Evolutionary conservation across 1,284 basidiomycete species (phyloP).

Genomic region (Erythrobasidium hasegawianum): DNA sequence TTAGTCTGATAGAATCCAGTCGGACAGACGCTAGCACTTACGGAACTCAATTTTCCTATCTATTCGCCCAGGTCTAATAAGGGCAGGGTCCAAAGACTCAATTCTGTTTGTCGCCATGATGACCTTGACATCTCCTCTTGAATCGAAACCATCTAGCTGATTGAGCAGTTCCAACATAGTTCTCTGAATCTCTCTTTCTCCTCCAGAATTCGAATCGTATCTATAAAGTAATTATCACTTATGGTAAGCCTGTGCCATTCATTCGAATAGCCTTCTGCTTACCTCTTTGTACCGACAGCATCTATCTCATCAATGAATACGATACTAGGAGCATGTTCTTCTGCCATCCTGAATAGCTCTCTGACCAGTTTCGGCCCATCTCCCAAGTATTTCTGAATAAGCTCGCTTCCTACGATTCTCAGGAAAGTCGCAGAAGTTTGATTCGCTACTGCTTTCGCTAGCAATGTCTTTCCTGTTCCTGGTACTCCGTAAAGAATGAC

Average conservation of each 20-base stretch:
- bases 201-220: slow-evolving; percentile 53
- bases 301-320: slow-evolving; percentile 55
- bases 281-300: slow-evolving; percentile 53
- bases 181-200: slow-evolving; percentile 53
- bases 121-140: slow-evolving; percentile 94
- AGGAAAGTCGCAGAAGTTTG: slow-evolving; percentile 98
- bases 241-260: not conserved
- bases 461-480: slow-evolving; percentile 95
- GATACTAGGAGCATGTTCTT: slow-evolving; percentile 53
- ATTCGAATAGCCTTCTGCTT: not conserved
- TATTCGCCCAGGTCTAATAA: slow-evolving; percentile 96
- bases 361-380: slow-evolving; percentile 62
- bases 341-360: slow-evolving; percentile 53
- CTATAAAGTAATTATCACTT: slow-evolving; percentile 45
- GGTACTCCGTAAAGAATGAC: slow-evolving; percentile 98
- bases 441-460: slow-evolving; percentile 98
- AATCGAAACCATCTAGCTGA: slow-evolving; percentile 97
- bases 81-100: slow-evolving; percentile 89
- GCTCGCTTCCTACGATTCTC: slow-evolving; percentile 93
- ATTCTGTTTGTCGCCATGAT: slow-evolving; percentile 93
- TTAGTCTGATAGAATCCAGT: not conserved
- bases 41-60: slow-evolving; percentile 80
- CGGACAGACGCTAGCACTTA: slow-evolving; percentile 37
- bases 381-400: slow-evolving; percentile 98
- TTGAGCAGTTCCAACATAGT: slow-evolving; percentile 52